Evolutionary conservation across 306 rosid genomes (phyloP).

Genomic region (Dryas drummondii): DNA sequence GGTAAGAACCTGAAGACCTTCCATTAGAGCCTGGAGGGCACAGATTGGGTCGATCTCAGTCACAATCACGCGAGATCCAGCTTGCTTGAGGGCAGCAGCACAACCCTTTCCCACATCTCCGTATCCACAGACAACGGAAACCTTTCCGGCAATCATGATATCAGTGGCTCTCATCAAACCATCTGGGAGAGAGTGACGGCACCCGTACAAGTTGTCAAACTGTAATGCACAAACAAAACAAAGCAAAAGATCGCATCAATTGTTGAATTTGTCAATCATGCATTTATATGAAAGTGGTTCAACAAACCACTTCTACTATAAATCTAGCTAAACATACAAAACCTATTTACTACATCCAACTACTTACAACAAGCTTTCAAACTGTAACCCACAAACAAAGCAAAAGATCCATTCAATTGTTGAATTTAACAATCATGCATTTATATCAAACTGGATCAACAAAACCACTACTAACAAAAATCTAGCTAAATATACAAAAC

Average conservation of each 20-base stretch:
- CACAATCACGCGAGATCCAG: conserved; percentile 86
- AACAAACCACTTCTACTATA: no score
- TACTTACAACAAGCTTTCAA: neutral
- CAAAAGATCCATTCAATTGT: neutral
- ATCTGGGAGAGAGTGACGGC: conserved; percentile 99
- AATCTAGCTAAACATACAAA: no score
- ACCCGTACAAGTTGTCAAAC: conserved; percentile 97
- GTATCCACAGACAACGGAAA: conserved; percentile 74
- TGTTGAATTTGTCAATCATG: neutral
- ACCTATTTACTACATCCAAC: no score
- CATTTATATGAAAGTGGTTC: neutral
- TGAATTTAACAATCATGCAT: neutral
- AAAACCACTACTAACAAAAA: neutral
- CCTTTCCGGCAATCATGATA: conserved; percentile 98
- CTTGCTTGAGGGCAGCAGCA: conserved; percentile 90
- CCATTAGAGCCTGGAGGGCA: conserved; percentile 97
- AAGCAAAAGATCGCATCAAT: neutral
- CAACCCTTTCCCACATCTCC: conserved; percentile 99
- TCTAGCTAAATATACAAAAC: no score
- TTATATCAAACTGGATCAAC: neutral
- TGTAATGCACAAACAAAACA: conserved; percentile 24
- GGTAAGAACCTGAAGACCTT: conserved; percentile 77
- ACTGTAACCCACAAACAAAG: neutral
- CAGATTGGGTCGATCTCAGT: conserved; percentile 97
- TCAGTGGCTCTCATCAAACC: conserved; percentile 98